Conservation (phyloP, 306 rosid species). For the Comarum palustre region DNA sequence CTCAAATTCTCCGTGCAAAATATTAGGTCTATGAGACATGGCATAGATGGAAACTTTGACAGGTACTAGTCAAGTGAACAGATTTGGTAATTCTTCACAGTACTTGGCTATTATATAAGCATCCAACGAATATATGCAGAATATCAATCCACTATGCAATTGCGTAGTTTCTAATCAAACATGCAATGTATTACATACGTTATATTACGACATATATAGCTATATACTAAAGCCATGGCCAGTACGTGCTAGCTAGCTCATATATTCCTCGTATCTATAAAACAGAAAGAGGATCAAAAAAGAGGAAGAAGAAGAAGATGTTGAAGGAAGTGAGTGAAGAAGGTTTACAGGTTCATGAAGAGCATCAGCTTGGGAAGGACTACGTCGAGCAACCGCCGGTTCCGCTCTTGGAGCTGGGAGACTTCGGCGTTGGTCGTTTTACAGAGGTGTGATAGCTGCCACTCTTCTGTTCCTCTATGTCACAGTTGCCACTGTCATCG, state of each 20-base stretch:
- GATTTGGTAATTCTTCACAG: not conserved
- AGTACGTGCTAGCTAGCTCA: not conserved
- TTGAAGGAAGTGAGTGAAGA: constrained; percentile 13
- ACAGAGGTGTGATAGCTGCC: constrained; percentile 22
- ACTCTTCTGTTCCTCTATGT: constrained; percentile 20
- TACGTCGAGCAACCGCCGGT: constrained; percentile 13
- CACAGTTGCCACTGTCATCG: constrained; percentile 16
- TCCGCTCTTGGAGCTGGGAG: constrained; percentile 9
- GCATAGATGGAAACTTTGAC: not conserved
- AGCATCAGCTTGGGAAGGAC: constrained; percentile 9
- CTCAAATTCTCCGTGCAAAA: not conserved
- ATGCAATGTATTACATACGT: not conserved
- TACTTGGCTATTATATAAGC: not conserved
- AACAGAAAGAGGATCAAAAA: not conserved
- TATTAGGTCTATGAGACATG: not conserved
- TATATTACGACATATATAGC: not conserved
- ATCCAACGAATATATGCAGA: not conserved
- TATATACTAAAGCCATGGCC: not conserved
- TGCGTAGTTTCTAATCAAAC: not conserved
- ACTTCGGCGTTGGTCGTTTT: constrained; percentile 20
- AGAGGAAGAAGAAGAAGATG: constrained; percentile 5
- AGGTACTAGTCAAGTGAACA: not conserved
- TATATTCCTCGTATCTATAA: not conserved
- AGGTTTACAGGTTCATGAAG: not conserved
- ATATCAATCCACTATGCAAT: not conserved